A percentile compares a stretch with the other conserved stretches of the same genome.
These are phyloP conservation scores for Marsdenia floribunda DNA, from an alignment of 257 asterid species.

Conservation along the genomic window DNA sequence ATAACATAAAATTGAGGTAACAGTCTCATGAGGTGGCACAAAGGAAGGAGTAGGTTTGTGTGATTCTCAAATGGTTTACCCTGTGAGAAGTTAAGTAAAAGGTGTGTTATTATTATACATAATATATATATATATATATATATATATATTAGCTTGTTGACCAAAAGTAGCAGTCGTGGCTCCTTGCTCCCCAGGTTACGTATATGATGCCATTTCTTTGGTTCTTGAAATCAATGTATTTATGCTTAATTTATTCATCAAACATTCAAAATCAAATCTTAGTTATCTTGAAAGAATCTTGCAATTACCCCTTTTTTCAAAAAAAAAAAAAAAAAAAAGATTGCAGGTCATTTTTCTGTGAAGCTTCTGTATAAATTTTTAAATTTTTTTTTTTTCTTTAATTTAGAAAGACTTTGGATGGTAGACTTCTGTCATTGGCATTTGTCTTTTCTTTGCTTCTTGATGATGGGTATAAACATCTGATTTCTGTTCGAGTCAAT, in stretches of 20 bases:
- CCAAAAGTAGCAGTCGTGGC: not conserved
- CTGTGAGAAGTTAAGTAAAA: not conserved
- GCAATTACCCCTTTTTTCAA: not conserved
- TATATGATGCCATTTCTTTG: not conserved
- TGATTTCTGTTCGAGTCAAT: not conserved
- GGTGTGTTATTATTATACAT: too few relatives aligned
- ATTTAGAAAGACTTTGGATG: not conserved
- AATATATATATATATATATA: too few relatives aligned
- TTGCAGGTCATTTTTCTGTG: not conserved
- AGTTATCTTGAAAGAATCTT: not conserved
- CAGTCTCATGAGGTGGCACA: not conserved
- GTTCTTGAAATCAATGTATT: not conserved
- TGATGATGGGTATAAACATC: too few relatives aligned
- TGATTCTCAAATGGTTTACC: not conserved
- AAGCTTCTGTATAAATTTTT: not conserved
- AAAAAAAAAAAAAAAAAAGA: too few relatives aligned
- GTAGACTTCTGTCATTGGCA: not conserved
- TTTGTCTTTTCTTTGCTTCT: not conserved
- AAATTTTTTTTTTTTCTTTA: not conserved
- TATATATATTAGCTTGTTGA: not conserved
- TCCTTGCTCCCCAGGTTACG: not conserved
- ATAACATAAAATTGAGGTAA: not conserved
- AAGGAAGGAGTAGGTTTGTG: not conserved
- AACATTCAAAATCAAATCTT: not conserved
- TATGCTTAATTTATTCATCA: not conserved